Evolutionary conservation across 2,329 filamentous ascomycete genomes (phyloP).

Genomic region (Balansia obtecta): DNA sequence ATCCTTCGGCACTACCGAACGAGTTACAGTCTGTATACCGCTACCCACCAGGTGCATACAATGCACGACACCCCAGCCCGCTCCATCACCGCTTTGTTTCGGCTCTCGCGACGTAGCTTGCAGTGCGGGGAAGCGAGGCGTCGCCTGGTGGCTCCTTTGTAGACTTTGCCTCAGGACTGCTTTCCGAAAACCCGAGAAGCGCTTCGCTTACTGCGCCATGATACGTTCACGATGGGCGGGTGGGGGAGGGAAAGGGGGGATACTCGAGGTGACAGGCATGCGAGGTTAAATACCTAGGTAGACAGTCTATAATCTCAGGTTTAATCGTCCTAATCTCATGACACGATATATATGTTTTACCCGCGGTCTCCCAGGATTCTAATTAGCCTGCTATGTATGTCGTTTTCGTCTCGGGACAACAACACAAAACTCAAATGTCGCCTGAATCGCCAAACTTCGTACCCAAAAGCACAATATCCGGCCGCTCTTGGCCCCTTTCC

Average conservation of each 20-base stretch:
- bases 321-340: neutral
- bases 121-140: neutral
- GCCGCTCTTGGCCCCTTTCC: neutral
- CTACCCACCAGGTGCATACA: too few species aligned
- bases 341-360: neutral
- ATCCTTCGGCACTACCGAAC: too few species aligned
- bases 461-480: neutral
- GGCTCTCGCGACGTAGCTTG: too few species aligned
- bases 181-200: too few species aligned
- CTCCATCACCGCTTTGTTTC: too few species aligned
- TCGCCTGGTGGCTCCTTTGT: too few species aligned
- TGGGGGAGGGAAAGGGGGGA: too few species aligned
- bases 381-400: neutral
- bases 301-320: neutral
- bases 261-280: neutral
- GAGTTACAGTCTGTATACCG: too few species aligned
- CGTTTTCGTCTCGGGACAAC: neutral
- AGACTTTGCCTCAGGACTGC: too few species aligned
- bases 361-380: neutral
- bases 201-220: too few species aligned
- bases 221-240: too few species aligned
- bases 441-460: neutral
- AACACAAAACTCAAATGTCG: neutral
- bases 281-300: neutral
- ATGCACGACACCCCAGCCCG: too few species aligned